Percentiles rank a stretch among this genome's conserved stretches.
These are phyloP conservation scores for Yamadazyma akitaensis DNA, from an alignment of 805 yeast species.

Conservation along the genomic window DNA sequence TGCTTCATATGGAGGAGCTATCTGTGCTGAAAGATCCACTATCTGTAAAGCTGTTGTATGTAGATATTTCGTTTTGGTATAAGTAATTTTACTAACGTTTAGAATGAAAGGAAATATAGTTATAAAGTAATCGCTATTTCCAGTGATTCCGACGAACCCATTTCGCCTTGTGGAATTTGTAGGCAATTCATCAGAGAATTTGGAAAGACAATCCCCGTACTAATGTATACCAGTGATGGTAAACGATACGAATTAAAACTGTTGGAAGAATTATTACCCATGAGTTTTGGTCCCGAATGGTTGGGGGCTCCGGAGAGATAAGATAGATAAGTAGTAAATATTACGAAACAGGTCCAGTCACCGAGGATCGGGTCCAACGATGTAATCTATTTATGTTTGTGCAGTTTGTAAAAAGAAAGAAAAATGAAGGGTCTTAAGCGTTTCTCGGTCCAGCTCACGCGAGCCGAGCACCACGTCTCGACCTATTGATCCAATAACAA, in stretches of 20 bases:
- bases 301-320: neutral
- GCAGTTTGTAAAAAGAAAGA: neutral
- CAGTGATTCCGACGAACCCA: conserved; percentile 34
- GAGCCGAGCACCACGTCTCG: neutral
- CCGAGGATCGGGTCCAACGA: too few species aligned
- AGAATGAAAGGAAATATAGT: conserved; percentile 10
- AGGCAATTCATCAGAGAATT: conserved; percentile 88
- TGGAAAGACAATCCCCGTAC: conserved; percentile 53
- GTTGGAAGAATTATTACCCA: conserved; percentile 67
- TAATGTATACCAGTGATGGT: conserved; percentile 65
- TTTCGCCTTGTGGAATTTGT: conserved; percentile 93
- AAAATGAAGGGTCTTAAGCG: neutral
- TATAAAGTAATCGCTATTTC: conserved; percentile 13
- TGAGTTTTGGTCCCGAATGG: conserved; percentile 79
- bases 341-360: neutral
- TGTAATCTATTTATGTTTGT: too few species aligned
- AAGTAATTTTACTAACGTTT: conserved; percentile 2
- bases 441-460: neutral
- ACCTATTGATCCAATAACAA: neutral
- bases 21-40: conserved; percentile 41
- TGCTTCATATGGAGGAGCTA: conserved; percentile 73
- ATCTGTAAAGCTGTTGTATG: conserved; percentile 32
- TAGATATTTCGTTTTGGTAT: conserved; percentile 4
- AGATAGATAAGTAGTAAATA: neutral
- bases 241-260: conserved; percentile 33